Base-by-base conservation (phyloP, 164 flowering plant species). In the Nymphaea thermarum region DNA sequence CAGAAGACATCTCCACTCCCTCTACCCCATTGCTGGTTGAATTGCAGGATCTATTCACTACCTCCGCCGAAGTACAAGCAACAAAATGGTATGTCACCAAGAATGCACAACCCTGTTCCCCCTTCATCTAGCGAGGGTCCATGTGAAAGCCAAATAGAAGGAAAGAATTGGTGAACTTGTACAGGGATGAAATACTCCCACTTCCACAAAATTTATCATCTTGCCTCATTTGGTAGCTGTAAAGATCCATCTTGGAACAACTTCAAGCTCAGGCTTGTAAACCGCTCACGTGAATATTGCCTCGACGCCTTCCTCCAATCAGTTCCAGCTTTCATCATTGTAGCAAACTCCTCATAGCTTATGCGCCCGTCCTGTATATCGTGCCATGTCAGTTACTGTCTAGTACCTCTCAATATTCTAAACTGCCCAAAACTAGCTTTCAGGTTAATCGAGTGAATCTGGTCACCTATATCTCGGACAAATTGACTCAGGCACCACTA, bases 281-380 rank as follows among this genome's bases (percentile, higher is more conserved):
- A 89, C 68, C 96, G 80, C 69, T 87, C 92, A 65, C 96, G 73
- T 41, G 95, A 89, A 71, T 89, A 89, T 72, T 87, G 96, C 67
- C 92, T 82, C 15, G 96, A 89, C 15, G 91, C 96, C 78, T 89
- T 89, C 70, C 96, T 82, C 96, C 96, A 89, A 80, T 90, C 93
- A 43, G 96, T 90, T 18, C 96, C 96, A 0, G 91, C 88, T 79
- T 87, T 90, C 96, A 87, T 90, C 96, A 90, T 90, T 12, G 80
- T 73, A 0, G 87, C 82, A 80, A 90, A 90, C 74, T 90, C 96
- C 3, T 84, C 91, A 17, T 86, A 90, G 77, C 96, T 90, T 73
- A 90, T 90, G 3, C 80, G 73, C 18, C 96, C 96, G 73, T 90
- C 96, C 96, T 90, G 84, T 71, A 47, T 7, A 47, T 7, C 11